phyloP scores from a whole-genome alignment of 306 rosid genomes.

The Trifolium dubium region DNA sequence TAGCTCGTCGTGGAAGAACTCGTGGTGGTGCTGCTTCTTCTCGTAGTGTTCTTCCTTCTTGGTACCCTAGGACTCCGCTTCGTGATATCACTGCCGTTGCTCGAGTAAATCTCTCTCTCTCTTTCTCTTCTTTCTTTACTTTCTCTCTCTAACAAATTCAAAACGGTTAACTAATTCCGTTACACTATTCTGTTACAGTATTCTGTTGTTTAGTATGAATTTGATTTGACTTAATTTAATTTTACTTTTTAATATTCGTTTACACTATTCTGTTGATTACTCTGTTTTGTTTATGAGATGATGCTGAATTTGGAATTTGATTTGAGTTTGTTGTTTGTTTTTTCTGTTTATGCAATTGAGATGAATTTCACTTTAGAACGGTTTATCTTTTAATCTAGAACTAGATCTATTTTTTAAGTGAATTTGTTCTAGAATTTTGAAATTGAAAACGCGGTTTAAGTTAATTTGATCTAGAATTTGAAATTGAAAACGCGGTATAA shows the following conservation, averaged over 20 bases:
- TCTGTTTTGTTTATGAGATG: too few species aligned
- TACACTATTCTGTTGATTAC: too few species aligned
- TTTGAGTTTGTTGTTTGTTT: too few species aligned
- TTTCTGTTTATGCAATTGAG: background rate
- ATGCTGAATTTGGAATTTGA: background rate
- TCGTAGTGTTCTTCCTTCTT: slow-evolving; percentile 63
- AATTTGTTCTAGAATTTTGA: too few species aligned
- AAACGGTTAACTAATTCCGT: background rate
- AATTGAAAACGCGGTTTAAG: too few species aligned
- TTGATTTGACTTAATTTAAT: too few species aligned
- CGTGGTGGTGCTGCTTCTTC: slow-evolving; percentile 17
- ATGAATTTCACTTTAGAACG: background rate
- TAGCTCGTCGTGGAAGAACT: slow-evolving; percentile 40
- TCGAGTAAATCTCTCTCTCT: slow-evolving; percentile 48
- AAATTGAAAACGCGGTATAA: too few species aligned
- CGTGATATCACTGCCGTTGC: slow-evolving; percentile 63
- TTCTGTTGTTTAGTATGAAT: background rate
- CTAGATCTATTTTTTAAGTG: too few species aligned
- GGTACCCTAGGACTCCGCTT: slow-evolving; percentile 88
- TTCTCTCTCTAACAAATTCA: background rate
- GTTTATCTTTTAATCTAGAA: background rate
- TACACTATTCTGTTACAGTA: background rate
- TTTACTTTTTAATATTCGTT: too few species aligned
- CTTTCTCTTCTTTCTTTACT: background rate
- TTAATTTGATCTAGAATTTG: too few species aligned